Evolutionary conservation across 345 rosid genomes (phyloP).

Genomic region (Stellera chamaejasme): DNA sequence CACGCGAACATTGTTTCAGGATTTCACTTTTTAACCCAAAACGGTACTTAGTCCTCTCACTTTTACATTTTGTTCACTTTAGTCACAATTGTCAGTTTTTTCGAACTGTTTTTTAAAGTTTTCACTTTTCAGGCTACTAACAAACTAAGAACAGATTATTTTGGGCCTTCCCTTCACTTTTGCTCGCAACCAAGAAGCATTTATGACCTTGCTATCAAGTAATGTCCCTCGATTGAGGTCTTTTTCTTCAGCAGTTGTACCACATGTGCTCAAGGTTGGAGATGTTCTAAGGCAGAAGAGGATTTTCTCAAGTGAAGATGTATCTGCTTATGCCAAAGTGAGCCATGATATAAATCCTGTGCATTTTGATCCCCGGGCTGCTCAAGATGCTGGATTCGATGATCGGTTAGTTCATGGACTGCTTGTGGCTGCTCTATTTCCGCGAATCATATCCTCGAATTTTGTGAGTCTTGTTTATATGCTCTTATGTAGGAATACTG

Average conservation of each 20-base stretch:
- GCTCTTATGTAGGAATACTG: not conserved
- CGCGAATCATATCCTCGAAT: slow-evolving; percentile 62
- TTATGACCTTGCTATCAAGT: slow-evolving; percentile 8
- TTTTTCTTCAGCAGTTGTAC: slow-evolving; percentile 32
- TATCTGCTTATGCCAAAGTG: slow-evolving; percentile 58
- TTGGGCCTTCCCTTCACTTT: too few relatives aligned
- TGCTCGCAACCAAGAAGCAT: too few relatives aligned
- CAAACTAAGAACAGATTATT: too few relatives aligned
- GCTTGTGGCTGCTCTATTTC: slow-evolving; percentile 86
- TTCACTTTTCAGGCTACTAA: too few relatives aligned
- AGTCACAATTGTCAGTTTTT: too few relatives aligned
- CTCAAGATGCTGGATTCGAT: slow-evolving; percentile 54
- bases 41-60: too few relatives aligned
- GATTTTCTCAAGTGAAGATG: slow-evolving; percentile 55
- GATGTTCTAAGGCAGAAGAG: slow-evolving; percentile 50
- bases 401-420: slow-evolving; percentile 75
- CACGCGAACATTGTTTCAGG: too few relatives aligned
- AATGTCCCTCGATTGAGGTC: slow-evolving; percentile 24
- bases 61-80: too few relatives aligned
- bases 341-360: slow-evolving; percentile 68
- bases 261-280: slow-evolving; percentile 39
- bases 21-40: too few relatives aligned
- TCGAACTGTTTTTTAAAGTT: too few relatives aligned
- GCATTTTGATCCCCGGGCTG: slow-evolving; percentile 60
- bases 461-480: slow-evolving; percentile 39